phyloP scores from a whole-genome alignment of 2,329 filamentous ascomycete genomes.

The Fusarium neocosmosporiellum region DNA sequence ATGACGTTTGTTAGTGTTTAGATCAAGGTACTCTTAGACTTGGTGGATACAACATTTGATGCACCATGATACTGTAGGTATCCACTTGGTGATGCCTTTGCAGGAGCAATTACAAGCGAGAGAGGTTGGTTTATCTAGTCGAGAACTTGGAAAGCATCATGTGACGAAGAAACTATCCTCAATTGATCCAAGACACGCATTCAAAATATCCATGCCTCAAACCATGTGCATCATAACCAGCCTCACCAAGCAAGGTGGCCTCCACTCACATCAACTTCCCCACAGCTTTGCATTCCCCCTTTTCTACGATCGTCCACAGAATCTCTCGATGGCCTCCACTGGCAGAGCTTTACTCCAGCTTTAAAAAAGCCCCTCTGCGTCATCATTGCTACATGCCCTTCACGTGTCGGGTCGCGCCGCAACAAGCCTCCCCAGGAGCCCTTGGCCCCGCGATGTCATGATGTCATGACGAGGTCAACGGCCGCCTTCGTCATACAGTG shows the following conservation, averaged over 20 bases:
- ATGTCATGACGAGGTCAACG: constrained; percentile 42
- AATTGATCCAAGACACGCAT: background rate
- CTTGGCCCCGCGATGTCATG: constrained; percentile 37
- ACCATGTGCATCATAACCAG: background rate
- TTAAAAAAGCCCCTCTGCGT: constrained; percentile 36
- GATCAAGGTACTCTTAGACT: background rate
- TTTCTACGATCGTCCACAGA: constrained; percentile 23
- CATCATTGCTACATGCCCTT: constrained; percentile 39
- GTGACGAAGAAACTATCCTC: background rate
- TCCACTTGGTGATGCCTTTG: background rate
- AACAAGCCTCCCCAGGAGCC: constrained; percentile 20
- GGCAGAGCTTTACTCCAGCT: constrained; percentile 13
- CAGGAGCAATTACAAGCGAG: background rate
- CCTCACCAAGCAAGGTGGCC: background rate
- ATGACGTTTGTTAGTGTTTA: background rate
- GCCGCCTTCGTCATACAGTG: constrained; percentile 33
- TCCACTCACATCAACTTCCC: constrained; percentile 14
- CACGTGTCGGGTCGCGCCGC: constrained; percentile 37
- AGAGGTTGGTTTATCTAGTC: background rate
- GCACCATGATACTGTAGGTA: background rate
- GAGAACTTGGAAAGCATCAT: background rate
- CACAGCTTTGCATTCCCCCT: background rate
- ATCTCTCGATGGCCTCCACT: constrained; percentile 35
- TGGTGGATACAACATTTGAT: background rate
- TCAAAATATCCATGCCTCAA: background rate